These are phyloP conservation scores for Colletotrichum chrysophilum DNA, from an alignment of 2,329 filamentous ascomycete species.

Conservation along the genomic window DNA sequence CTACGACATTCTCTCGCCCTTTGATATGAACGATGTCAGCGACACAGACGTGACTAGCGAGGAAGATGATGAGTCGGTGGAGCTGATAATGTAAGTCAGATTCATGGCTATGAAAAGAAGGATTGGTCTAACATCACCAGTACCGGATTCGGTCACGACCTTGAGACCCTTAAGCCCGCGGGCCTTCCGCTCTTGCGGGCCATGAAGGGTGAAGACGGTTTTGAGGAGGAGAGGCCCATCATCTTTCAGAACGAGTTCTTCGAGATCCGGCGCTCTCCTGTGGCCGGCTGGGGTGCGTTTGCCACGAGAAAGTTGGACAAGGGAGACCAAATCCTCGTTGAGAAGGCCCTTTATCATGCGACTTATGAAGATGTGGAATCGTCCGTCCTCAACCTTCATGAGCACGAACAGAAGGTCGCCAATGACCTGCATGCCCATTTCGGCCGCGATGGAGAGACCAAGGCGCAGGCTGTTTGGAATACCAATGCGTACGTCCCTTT, in stretches of 20 bases:
- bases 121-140: neutral
- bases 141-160: neutral
- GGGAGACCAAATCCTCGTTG: constrained; percentile 48
- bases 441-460: constrained; percentile 30
- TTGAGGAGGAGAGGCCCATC: neutral
- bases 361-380: neutral
- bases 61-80: neutral
- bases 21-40: neutral
- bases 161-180: neutral
- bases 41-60: neutral
- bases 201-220: neutral
- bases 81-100: neutral
- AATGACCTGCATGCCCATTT: constrained; percentile 41
- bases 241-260: constrained; percentile 46
- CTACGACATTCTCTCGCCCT: neutral
- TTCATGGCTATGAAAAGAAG: neutral
- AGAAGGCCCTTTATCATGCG: constrained; percentile 47
- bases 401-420: constrained; percentile 35
- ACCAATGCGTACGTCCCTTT: constrained; percentile 50
- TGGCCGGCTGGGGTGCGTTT: constrained; percentile 54
- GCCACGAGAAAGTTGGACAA: constrained; percentile 41
- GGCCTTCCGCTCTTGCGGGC: neutral
- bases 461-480: constrained; percentile 40
- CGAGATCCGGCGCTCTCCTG: constrained; percentile 40
- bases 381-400: constrained; percentile 28